Evolutionary conservation across 2,329 filamentous ascomycete genomes (phyloP).

Genomic region (Colletotrichum euphorbiae): DNA sequence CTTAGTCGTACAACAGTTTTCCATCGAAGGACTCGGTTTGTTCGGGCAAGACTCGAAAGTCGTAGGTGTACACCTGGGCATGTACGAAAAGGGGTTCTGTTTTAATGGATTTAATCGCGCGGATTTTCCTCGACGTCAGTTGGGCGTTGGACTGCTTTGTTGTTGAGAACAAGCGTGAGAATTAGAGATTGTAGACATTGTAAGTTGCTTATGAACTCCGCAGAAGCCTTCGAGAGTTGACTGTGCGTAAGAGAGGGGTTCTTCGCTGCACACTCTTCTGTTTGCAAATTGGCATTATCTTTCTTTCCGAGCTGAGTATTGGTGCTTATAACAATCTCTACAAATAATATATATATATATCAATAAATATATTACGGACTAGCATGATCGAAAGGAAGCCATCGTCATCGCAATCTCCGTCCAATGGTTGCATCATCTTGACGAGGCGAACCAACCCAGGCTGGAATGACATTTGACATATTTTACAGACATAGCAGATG

Average conservation of each 20-base stretch:
- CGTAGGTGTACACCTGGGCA: conserved; percentile 7
- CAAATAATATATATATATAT: no score
- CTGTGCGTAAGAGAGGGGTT: neutral
- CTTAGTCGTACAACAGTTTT: no score
- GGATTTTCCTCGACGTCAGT: neutral
- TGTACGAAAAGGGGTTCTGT: neutral
- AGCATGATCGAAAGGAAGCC: no score
- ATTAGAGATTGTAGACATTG: neutral
- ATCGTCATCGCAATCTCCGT: no score
- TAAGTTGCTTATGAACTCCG: neutral
- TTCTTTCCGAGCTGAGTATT: no score
- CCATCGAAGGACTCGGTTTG: neutral
- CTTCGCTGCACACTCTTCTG: neutral
- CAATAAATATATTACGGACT: no score
- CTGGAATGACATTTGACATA: no score
- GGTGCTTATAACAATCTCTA: no score
- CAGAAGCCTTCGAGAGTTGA: neutral
- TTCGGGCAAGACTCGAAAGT: neutral
- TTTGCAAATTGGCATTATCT: neutral
- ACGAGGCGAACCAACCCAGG: no score
- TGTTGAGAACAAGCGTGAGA: neutral
- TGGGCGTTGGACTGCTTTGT: conserved; percentile 10
- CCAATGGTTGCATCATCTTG: no score
- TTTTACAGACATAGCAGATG: neutral
- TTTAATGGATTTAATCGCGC: conserved; percentile 8